Base-by-base conservation (phyloP, 805 yeast genomes). In the Candida dajiaensis region DNA sequence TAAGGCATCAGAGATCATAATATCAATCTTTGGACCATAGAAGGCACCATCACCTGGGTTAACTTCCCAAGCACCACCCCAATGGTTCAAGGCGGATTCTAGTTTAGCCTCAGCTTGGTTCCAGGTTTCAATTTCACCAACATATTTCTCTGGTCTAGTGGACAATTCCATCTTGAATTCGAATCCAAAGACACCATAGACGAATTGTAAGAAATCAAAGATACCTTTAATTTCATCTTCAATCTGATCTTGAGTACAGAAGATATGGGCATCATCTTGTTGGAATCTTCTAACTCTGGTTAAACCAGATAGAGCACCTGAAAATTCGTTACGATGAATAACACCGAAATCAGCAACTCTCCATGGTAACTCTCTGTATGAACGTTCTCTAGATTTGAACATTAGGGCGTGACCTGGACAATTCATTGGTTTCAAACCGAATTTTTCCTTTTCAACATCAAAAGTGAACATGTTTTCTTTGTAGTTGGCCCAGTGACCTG, bases 221-320 rank as follows among this genome's bases (percentile, higher is more conserved):
- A 87, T 82, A 50, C 83, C 83, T 44, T 80, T 78, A 55, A 92
- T 89, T 73, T 92, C 98, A 45, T 71, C 67, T 64, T 82, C 95
- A 58, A 92, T 89, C 74, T 92, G 98, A 52, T 85, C 95, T 57
- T 78, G 82, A 46, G 89, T 82, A 76, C 98, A 94, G 85, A 92
- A 92, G 57, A 92, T 92, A 68, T 92, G 99, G 41, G 97, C 97
- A 71, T 92, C 99, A 69, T 92, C 99, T 74, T 92, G 99, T 71
- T 92, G 99, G 86, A 92, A 92, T 71, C 98, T 83, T 73, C 99
- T 86, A 41, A 94, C 98, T 73, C 99, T 85, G 47, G 99, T 94
- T 67, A 92, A 81, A 43, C 94, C 94, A 38, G 97, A 81, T 56
- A 92, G 76, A 12, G 98, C 97, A 70, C 98, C 98, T 38, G 94